These are phyloP conservation scores for Phytophthora sansomeana DNA, from an alignment of 352 stramenopile genomes.

Conservation along the genomic window DNA sequence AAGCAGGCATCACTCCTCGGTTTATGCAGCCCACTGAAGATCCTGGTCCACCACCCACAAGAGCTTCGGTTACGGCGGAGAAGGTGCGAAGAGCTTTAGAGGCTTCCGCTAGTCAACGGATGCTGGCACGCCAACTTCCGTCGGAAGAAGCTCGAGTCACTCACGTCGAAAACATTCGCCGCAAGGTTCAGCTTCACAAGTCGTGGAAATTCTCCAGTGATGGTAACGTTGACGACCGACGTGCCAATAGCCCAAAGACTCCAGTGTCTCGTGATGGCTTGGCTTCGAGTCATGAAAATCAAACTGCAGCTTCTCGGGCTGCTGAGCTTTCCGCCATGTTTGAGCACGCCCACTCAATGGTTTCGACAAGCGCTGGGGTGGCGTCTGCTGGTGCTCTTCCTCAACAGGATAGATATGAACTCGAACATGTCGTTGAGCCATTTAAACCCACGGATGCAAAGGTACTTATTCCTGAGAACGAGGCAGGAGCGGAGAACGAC, in stretches of 20 bases:
- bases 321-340: slow-evolving; percentile 18
- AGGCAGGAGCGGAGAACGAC: slow-evolving; percentile 16
- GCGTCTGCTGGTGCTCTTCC: neutral
- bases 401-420: neutral
- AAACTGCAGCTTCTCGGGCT: neutral
- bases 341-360: slow-evolving; percentile 9
- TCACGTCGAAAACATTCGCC: slow-evolving; percentile 58
- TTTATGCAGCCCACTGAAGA: slow-evolving; percentile 10
- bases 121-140: slow-evolving; percentile 38
- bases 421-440: neutral
- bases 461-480: slow-evolving; percentile 12
- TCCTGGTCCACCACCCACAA: neutral
- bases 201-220: slow-evolving; percentile 59
- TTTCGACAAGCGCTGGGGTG: slow-evolving; percentile 1
- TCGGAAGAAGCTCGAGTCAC: slow-evolving; percentile 39
- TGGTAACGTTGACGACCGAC: neutral
- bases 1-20: slow-evolving; percentile 35
- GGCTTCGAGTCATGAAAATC: slow-evolving; percentile 2
- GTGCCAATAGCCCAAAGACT: slow-evolving; percentile 5
- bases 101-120: slow-evolving; percentile 27
- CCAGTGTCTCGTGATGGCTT: slow-evolving; percentile 8
- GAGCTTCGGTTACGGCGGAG: slow-evolving; percentile 19
- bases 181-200: slow-evolving; percentile 62
- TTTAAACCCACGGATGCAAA: slow-evolving; percentile 2
- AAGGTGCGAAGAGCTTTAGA: slow-evolving; percentile 25